Base-by-base conservation (phyloP, 345 rosid genomes). In the Microcos paniculata region DNA sequence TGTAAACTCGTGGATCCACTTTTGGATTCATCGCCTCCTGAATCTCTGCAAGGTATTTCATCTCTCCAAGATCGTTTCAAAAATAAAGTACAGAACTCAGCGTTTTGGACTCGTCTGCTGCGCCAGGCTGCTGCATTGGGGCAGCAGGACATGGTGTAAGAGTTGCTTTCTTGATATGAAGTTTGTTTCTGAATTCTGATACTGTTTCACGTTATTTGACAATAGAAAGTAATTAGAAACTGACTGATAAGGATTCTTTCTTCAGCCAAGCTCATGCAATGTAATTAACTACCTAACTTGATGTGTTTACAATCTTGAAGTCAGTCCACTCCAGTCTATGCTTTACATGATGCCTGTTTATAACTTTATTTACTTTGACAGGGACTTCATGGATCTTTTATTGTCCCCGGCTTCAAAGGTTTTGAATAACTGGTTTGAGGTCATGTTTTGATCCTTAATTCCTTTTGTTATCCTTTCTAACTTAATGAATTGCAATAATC, bases 341-440 rank as follows among this genome's bases (percentile, higher is more conserved):
- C 53, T 43, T 42, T 55, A 53, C 42, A 67, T 55, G 11, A 38
- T 63, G 18, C 13, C 57, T 46, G 45, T 23, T 7, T 33, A 18
- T 31, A 3, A 62, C 21, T 38, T 71, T 61, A 13, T 58, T 23
- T 71, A 12, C 68, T 82, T 75, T 79, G 74, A 57, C 88, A 94
- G 97, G 87, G 92, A 91, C 21, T 94, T 92, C 75, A 78, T 89
- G 95, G 95, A 90, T 73, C 92, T 94, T 74, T 78, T 94, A 43
- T 43, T 94, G 77, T 85, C 98, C n/a, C 97, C 97, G 24, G 91
- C 97, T 83, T 89, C 95, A 14, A 91, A 92, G 80, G 87, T 92
- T 76, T 71, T 92, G 85, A 91, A 94, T 83, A 94, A 88, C 64
- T 94, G 98, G 98, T 92, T 92, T 89, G 92, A 94, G 97, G 98